Evolutionary conservation across 345 rosid genomes (phyloP), one percentile per base, ranked within the genome.

Genomic region (Turritis glabra): DNA sequence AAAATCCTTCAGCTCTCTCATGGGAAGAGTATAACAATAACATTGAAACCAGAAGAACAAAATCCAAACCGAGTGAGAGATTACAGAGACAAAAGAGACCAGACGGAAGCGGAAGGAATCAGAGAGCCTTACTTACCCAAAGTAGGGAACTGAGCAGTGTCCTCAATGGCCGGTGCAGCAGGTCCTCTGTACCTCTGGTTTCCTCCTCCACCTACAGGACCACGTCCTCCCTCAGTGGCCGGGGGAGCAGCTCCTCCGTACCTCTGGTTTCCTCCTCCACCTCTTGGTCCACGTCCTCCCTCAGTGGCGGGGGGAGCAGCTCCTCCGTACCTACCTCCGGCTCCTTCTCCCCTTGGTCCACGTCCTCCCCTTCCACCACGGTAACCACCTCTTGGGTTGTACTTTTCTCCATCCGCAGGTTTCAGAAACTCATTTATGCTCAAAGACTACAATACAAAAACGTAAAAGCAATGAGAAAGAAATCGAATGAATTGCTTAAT

Each of bases 351-450:
- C 69, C 88, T 74, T 27, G 82, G 25, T 8, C 48, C 81, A 4
- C 77, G 43, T 5, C 83, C 83, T 5, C 80, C 84, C 0, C 83
- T 89, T 4, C 87, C 83, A 1, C 86, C 89, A 2, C 88, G 84
- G 1, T 85, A 82, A 0, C 92, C 85, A 3, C 89, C 81, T 30
- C 82, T 77, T 0, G 76, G 67, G 18, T 73, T 76, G 79, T 30
- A 74, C 23, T 67, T 82, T 30, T 82, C 89, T 33, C 90, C 90
- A 51, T 87, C 86, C 46, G 84, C 85, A 52, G 92, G 91, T 81
- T 84, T 90, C 84, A 88, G 78, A 80, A 88, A 90, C 74, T 88
- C 93, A 53, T 85, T 86, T 33, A 88, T 83, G 88, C 81, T 85
- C 69, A 90, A 75, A 58, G 89, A 65, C 96, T 90, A 55, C 17